phyloP scores from a whole-genome alignment of 2,329 filamentous ascomycete species.

The Colletotrichum truncatum region DNA sequence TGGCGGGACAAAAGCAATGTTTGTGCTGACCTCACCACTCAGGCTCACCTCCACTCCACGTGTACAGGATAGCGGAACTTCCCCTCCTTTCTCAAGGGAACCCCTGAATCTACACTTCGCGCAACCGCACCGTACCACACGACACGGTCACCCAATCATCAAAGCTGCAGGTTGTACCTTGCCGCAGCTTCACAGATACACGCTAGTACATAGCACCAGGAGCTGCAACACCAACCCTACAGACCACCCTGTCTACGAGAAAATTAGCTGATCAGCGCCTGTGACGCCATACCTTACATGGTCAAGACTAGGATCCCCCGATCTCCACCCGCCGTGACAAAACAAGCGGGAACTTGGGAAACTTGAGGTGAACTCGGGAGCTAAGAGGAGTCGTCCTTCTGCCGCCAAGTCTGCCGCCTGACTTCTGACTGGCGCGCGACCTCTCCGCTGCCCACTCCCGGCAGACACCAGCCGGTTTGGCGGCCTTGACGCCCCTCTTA shows the following conservation, averaged over 20 bases:
- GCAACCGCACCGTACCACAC: not conserved
- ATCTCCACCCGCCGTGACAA: constrained; percentile 3
- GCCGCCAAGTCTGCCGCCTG: constrained; percentile 9
- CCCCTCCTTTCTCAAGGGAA: constrained; percentile 1
- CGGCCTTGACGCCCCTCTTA: constrained; percentile 10
- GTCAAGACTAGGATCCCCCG: constrained; percentile 17
- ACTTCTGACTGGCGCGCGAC: constrained; percentile 14
- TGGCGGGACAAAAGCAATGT: not conserved
- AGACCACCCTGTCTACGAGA: not conserved
- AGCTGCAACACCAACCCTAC: not conserved
- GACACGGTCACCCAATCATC: not conserved
- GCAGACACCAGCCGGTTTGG: constrained; percentile 29
- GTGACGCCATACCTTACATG: constrained; percentile 42
- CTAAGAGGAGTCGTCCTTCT: not conserved
- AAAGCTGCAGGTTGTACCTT: not conserved
- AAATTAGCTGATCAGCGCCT: constrained; percentile 39
- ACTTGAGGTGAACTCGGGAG: constrained; percentile 1
- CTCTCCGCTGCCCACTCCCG: constrained; percentile 22
- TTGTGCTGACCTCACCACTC: not conserved
- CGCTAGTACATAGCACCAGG: not conserved
- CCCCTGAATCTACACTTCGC: not conserved
- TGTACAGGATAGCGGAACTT: constrained; percentile 8
- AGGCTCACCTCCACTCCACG: constrained; percentile 8
- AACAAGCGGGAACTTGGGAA: constrained; percentile 11
- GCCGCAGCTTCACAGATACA: not conserved